Evolutionary conservation across 148 eudicot species (phyloP).

Genomic region (Persicaria maculosa): DNA sequence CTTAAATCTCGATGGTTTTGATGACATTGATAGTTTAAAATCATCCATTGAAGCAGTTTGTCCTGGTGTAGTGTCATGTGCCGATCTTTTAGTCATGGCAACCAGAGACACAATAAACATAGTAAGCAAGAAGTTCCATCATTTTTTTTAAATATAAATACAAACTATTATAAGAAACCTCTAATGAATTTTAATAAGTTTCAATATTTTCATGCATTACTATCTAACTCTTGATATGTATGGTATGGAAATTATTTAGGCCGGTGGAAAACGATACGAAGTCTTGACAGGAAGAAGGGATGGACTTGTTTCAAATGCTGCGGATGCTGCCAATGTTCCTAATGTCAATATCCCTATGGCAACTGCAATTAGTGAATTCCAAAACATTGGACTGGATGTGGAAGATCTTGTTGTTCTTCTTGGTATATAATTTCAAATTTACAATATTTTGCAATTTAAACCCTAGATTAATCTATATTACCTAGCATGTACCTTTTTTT

Average conservation of each 20-base stretch:
- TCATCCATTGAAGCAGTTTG: conserved; percentile 35
- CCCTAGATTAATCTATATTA: too few relatives aligned
- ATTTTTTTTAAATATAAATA: neutral
- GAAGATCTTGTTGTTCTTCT: conserved; percentile 31
- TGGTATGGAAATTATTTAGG: conserved; percentile 16
- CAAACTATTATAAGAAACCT: too few relatives aligned
- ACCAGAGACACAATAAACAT: conserved; percentile 37
- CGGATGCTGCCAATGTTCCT: conserved; percentile 26
- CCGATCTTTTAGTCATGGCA: conserved; percentile 42
- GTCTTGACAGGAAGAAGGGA: conserved; percentile 58
- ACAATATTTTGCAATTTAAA: neutral
- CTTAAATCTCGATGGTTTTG: conserved; percentile 32
- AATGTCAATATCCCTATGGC: conserved; percentile 19
- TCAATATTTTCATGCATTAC: neutral
- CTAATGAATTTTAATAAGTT: neutral
- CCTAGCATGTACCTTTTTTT: too few relatives aligned
- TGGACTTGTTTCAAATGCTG: conserved; percentile 28
- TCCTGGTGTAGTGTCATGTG: conserved; percentile 56
- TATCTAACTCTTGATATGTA: neutral
- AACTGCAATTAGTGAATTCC: conserved; percentile 20
- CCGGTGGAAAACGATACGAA: conserved; percentile 37
- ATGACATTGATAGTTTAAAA: conserved; percentile 31
- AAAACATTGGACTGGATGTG: conserved; percentile 25
- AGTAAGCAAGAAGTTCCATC: conserved; percentile 17
- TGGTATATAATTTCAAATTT: conserved; percentile 21